These are phyloP conservation scores for Bacterosira constricta DNA, from an alignment of 108 stramenopile genomes.

Conservation along the genomic window DNA sequence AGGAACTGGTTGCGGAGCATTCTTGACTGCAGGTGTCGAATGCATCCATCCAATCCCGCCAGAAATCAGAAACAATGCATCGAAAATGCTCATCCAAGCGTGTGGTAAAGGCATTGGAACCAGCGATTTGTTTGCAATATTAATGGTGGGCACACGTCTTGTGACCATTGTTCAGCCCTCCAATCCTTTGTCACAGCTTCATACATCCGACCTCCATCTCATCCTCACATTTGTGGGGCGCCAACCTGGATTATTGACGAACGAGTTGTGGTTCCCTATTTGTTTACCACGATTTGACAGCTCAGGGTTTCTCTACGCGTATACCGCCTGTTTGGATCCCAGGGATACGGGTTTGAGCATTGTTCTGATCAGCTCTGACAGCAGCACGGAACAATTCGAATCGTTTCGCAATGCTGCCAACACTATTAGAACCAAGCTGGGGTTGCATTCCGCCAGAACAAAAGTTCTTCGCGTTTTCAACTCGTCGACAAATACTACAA, in stretches of 20 bases:
- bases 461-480: slow-evolving; percentile 25
- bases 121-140: slow-evolving; percentile 63
- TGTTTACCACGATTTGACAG: slow-evolving; percentile 82
- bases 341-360: slow-evolving; percentile 52
- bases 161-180: slow-evolving; percentile 71
- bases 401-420: slow-evolving; percentile 53
- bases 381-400: slow-evolving; percentile 77
- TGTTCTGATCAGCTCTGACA: slow-evolving; percentile 60
- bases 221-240: slow-evolving; percentile 65
- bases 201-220: slow-evolving; percentile 70
- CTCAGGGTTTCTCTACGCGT: slow-evolving; percentile 78
- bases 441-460: slow-evolving; percentile 44
- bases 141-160: slow-evolving; percentile 58
- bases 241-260: slow-evolving; percentile 58
- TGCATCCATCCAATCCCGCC: slow-evolving; percentile 64
- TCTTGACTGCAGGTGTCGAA: slow-evolving; percentile 63
- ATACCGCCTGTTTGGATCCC: slow-evolving; percentile 62
- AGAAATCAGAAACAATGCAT: slow-evolving; percentile 64
- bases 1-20: slow-evolving; percentile 41
- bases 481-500: slow-evolving; percentile 6
- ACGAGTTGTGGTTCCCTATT: slow-evolving; percentile 82
- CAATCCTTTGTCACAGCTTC: slow-evolving; percentile 62
- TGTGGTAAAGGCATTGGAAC: slow-evolving; percentile 21
- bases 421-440: slow-evolving; percentile 41
- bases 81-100: slow-evolving; percentile 42